Evolutionary conservation across 2,329 filamentous ascomycete species (phyloP), one percentile per base, ranked within the genome.

Genomic region (Plectosphaerella sp.): DNA sequence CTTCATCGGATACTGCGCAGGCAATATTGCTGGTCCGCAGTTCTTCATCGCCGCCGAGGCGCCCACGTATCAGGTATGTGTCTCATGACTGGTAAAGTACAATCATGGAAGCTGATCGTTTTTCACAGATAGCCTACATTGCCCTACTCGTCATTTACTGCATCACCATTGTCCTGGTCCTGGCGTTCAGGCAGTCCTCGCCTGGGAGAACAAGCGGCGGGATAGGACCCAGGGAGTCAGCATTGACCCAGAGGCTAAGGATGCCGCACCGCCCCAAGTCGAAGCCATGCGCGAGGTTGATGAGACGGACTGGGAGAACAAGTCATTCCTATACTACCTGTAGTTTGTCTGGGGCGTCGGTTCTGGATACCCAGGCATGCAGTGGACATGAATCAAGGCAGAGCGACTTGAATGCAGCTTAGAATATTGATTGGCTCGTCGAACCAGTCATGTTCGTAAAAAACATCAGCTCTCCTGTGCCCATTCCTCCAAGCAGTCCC

Each of bases 1-100:
- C 54, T 86, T 85, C 60, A 71, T 86, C 45, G 75, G 76, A 2
- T 85, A 82, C 75, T 79, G 78, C 45, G 63, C 70, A 1, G 79
- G 79, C 1, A 83, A 82, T 53, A 79, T 82, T 45, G 67, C 69
- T 1, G 79, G 79, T 0, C 79, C 79, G 3, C 78, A 81, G 43
- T 72, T 82, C 56, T 83, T 82, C 61, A 68, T 66, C 42, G 61
- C 70, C 4, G 53, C 58, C 2, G 77, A 82, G 58, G 74, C 72
- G 5, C 79, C 79, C 0, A 64, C 65, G 1, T 82, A 82, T 55
- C 60, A 15, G 37, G 37, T 39, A 82, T 79, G 37, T 84, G 28
- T 10, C 8, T 9, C 28, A 4, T 33, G 8, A 12, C 8, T 3
- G 82, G 0, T 84, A 86, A 57, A 72, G 78, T 7, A 80, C 79